Evolutionary conservation across 805 yeast species (phyloP).

Genomic region (Schwanniomyces pseudopolymorphus): DNA sequence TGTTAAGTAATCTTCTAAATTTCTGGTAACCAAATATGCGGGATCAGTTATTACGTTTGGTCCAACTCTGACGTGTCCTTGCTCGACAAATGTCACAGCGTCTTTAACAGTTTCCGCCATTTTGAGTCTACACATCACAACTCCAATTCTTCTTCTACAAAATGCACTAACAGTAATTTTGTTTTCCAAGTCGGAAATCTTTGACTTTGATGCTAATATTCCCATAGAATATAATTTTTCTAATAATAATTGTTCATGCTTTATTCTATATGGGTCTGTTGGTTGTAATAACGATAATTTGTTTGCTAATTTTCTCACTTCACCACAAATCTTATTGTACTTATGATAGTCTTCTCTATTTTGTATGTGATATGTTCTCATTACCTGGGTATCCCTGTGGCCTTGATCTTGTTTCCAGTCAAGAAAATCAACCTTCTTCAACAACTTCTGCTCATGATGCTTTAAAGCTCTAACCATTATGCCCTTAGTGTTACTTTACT

Average conservation of each 20-base stretch:
- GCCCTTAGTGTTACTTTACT: not conserved
- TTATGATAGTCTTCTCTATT: conserved; percentile 95
- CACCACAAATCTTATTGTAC: conserved; percentile 91
- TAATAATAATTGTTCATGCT: conserved; percentile 83
- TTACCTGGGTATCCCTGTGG: conserved; percentile 94
- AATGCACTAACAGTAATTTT: conserved; percentile 89
- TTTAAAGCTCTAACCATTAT: conserved; percentile 83
- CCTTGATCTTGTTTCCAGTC: conserved; percentile 97
- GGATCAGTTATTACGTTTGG: conserved; percentile 96
- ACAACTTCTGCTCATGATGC: conserved; percentile 91
- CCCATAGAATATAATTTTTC: conserved; percentile 92
- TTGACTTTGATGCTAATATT: conserved; percentile 79
- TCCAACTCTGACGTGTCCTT: conserved; percentile 97
- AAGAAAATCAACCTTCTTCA: conserved; percentile 92
- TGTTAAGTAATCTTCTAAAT: conserved; percentile 93
- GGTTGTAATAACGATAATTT: conserved; percentile 83
- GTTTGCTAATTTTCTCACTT: conserved; percentile 82
- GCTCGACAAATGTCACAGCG: conserved; percentile 90
- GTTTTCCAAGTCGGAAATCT: conserved; percentile 88
- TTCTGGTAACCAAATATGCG: conserved; percentile 88
- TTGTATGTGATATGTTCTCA: conserved; percentile 91
- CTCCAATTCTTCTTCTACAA: conserved; percentile 89
- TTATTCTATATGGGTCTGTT: conserved; percentile 79
- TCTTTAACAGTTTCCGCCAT: conserved; percentile 90
- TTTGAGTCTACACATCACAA: conserved; percentile 88